Conservation (phyloP, 371 early-diverging fungal species). For the Apophysomyces variabilis region DNA sequence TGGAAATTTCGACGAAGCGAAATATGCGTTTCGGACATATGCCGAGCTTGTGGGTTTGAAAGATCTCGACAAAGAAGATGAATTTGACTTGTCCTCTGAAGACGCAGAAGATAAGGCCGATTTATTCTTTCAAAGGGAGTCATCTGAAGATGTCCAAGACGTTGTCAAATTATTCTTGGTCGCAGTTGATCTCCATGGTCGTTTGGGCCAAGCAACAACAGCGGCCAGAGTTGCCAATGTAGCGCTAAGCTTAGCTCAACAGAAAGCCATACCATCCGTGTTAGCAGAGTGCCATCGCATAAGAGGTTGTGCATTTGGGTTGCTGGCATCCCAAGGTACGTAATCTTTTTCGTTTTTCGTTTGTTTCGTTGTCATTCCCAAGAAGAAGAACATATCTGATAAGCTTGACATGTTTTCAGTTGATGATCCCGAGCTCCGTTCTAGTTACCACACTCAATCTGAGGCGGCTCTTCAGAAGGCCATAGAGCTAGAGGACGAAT, state of each 20-base stretch:
- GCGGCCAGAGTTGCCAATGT: conserved; percentile 49
- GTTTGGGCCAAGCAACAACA: conserved; percentile 41
- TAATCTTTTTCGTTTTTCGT: conserved; percentile 17
- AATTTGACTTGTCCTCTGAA: neutral
- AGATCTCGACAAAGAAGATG: conserved; percentile 13
- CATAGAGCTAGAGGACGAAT: conserved; percentile 43
- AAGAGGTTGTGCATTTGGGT: conserved; percentile 64
- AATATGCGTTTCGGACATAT: conserved; percentile 65
- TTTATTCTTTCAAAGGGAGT: conserved; percentile 1
- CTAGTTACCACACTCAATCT: conserved; percentile 62
- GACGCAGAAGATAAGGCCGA: conserved; percentile 3
- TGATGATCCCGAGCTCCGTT: conserved; percentile 63
- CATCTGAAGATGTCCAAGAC: conserved; percentile 22
- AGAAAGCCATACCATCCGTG: neutral
- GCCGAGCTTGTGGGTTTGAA: conserved; percentile 49
- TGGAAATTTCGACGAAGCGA: conserved; percentile 77
- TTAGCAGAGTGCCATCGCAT: conserved; percentile 47
- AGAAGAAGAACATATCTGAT: conserved; percentile 1
- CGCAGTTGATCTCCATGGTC: conserved; percentile 49
- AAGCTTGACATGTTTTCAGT: conserved; percentile 6
- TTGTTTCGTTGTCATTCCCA: neutral
- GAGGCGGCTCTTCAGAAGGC: conserved; percentile 62
- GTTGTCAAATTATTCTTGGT: conserved; percentile 47
- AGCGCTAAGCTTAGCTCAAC: conserved; percentile 23
- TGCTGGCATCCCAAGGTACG: conserved; percentile 61